Evolutionary conservation across 164 flowering plant genomes (phyloP).

Genomic region (Chimonanthus salicifolius): DNA sequence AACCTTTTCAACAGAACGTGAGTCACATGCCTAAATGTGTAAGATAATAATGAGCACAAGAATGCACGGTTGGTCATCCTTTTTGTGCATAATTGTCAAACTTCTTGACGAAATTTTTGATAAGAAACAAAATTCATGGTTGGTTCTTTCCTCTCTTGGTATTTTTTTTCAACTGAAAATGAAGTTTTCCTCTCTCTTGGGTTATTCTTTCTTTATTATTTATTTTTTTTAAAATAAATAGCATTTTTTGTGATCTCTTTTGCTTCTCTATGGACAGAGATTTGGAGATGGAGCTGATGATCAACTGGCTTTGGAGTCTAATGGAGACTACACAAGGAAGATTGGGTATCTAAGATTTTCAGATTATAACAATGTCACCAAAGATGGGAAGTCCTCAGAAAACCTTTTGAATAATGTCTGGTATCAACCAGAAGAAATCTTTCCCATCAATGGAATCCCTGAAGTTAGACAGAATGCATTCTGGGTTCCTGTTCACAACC

Average conservation of each 20-base stretch:
- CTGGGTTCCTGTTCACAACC: conserved; percentile 44
- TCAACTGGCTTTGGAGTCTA: conserved; percentile 35
- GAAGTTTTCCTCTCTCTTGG: neutral
- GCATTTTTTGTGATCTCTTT: neutral
- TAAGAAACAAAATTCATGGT: neutral
- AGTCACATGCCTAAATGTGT: too few species aligned
- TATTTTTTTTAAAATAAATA: too few species aligned
- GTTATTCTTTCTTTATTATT: neutral
- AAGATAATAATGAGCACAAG: too few species aligned
- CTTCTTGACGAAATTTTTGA: neutral
- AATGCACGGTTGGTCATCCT: too few species aligned
- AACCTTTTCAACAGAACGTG: too few species aligned
- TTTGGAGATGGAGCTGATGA: conserved; percentile 50
- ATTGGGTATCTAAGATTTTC: conserved; percentile 40
- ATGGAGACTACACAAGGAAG: conserved; percentile 50
- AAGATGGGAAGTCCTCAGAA: conserved; percentile 3
- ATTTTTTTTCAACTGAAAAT: neutral
- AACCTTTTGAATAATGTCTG: conserved; percentile 52
- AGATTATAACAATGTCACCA: conserved; percentile 19
- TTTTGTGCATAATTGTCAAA: too few species aligned
- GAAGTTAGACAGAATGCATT: conserved; percentile 54
- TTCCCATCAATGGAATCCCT: conserved; percentile 43
- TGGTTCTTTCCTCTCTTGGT: neutral
- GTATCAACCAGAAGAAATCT: conserved; percentile 64
- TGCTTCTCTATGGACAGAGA: conserved; percentile 24